Conservation (phyloP, 2,329 filamentous ascomycete species). For the Tolypocladium paradoxum region DNA sequence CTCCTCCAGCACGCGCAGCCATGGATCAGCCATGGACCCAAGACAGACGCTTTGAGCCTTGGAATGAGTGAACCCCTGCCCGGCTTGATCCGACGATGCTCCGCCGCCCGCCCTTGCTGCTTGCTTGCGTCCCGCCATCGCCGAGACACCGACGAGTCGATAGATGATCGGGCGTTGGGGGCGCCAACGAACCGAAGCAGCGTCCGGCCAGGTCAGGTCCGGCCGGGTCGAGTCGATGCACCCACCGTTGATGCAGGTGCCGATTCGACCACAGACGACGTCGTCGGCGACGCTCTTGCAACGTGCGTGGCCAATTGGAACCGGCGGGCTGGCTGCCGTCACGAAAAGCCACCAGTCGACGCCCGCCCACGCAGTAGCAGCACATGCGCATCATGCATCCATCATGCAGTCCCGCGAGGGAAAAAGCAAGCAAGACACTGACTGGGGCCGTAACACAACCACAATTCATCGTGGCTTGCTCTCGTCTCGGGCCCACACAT, state of each 20-base stretch:
- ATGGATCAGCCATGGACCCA: neutral
- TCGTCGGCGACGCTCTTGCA: neutral
- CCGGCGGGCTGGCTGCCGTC: neutral
- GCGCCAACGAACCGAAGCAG: neutral
- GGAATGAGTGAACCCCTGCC: neutral
- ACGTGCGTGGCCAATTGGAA: neutral
- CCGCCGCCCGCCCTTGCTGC: neutral
- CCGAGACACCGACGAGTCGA: neutral
- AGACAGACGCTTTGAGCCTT: too few species aligned
- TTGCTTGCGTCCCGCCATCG: neutral
- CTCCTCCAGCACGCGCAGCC: neutral
- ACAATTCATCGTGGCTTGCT: too few species aligned
- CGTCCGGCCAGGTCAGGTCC: too few species aligned
- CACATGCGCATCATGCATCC: neutral
- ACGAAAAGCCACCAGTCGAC: neutral
- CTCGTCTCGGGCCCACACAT: neutral
- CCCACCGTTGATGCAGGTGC: neutral
- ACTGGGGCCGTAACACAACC: too few species aligned
- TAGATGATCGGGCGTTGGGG: neutral
- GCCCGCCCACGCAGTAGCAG: neutral
- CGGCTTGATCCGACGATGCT: neutral
- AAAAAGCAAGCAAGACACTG: neutral
- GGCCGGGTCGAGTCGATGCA: neutral
- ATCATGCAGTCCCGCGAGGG: neutral
- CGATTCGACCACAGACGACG: neutral